phyloP scores from a whole-genome alignment of 2,329 filamentous ascomycete genomes.

The Penicillium oxalicum region DNA sequence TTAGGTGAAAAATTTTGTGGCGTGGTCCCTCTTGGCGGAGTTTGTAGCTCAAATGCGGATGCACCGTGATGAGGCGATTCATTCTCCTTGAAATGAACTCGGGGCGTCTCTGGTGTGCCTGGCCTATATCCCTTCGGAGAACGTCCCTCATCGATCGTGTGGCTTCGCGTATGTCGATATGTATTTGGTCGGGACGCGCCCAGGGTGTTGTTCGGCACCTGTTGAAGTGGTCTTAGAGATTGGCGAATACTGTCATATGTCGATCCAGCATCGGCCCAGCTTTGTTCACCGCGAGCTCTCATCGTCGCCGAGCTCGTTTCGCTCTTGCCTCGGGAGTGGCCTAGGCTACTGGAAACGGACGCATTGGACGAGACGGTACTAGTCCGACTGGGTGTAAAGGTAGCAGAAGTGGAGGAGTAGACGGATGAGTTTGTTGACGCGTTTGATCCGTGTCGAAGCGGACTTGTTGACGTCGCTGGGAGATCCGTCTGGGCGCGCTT shows the following conservation, averaged over 20 bases:
- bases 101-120: slow-evolving; percentile 28
- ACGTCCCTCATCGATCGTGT: slow-evolving; percentile 56
- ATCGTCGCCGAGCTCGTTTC: slow-evolving; percentile 50
- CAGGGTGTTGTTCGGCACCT: slow-evolving; percentile 52
- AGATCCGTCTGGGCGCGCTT: slow-evolving; percentile 38
- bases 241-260: slow-evolving; percentile 68
- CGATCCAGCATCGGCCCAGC: slow-evolving; percentile 49
- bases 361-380: slow-evolving; percentile 68
- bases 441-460: slow-evolving; percentile 49
- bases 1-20: slow-evolving; percentile 22
- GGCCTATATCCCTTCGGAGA: slow-evolving; percentile 30
- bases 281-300: slow-evolving; percentile 17
- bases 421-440: slow-evolving; percentile 51
- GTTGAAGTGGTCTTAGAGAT: slow-evolving; percentile 68
- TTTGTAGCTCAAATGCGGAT: slow-evolving; percentile 17
- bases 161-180: slow-evolving; percentile 48
- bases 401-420: slow-evolving; percentile 46
- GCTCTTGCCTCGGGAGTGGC: slow-evolving; percentile 70
- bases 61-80: slow-evolving; percentile 22
- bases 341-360: slow-evolving; percentile 50
- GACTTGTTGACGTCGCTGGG: slow-evolving; percentile 40
- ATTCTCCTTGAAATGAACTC: slow-evolving; percentile 25
- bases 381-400: slow-evolving; percentile 50
- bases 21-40: slow-evolving; percentile 18
- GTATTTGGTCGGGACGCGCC: slow-evolving; percentile 28